Evolutionary conservation across 805 yeast species (phyloP), one percentile per base, ranked within the genome.

Genomic region (Naumovozyma castellii): DNA sequence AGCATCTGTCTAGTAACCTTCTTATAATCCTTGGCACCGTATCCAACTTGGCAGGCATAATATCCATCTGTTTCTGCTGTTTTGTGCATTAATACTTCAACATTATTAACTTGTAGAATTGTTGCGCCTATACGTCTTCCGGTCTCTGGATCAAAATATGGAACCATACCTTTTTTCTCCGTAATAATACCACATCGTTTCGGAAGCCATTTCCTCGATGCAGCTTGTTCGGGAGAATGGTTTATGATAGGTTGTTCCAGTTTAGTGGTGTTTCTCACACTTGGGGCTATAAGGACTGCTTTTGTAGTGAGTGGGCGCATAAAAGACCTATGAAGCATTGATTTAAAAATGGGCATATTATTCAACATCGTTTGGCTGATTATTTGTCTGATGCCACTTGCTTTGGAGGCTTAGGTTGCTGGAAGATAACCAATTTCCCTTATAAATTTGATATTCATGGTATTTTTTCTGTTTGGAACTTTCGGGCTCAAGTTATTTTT

Each of bases 151-250:
- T 80, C 79, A 55, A 73, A 90, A 73, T 77, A 84, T 13, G 92
- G 77, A 37, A 87, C 78, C 96, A 90, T 90, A 14, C 97, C 97
- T 43, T 81, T 69, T 59, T 92, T 92, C 47, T 77, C 67, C 1
- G 94, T 94, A 20, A 90, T 64, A 16, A 85, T 66, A 10, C 98
- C 98, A 5, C 95, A 79, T 62, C 98, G 77, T 34, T 64, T 60
- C 20, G 86, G 77, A 28, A 90, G 68, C 59, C 78, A 72, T 57
- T 79, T 82, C 61, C 97, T 75, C 38, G 68, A 64, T 54, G 85
- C 80, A 27, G 84, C 79, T 36, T 73, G 71, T 46, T 73, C 84
- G 29, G 79, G 78, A 3, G 90, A 72, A 57, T 81, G 86, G 53
- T 75, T 72, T 33, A 78, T 69, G 29, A 37, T 44, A 13, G 69